These are phyloP conservation scores for Penicillium mononematosum DNA, from an alignment of 495 filamentous ascomycete genomes.

Conservation along the genomic window DNA sequence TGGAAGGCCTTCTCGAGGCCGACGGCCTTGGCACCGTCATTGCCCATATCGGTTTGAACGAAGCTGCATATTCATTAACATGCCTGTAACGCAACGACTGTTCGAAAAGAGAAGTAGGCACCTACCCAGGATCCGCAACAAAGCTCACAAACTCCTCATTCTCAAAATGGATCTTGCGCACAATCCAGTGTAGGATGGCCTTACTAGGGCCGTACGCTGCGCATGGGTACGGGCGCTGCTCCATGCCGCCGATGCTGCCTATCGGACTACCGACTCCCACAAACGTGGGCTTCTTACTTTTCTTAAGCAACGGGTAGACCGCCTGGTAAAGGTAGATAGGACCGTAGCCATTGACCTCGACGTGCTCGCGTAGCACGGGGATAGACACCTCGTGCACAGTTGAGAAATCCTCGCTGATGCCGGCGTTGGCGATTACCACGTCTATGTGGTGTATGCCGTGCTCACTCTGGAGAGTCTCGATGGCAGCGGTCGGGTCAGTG, in stretches of 20 bases:
- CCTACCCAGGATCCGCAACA: constrained; percentile 29
- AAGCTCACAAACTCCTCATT: constrained; percentile 39
- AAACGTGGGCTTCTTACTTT: constrained; percentile 32
- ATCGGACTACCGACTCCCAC: constrained; percentile 1
- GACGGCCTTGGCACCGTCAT: constrained; percentile 33
- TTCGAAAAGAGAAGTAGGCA: background rate
- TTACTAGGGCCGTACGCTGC: constrained; percentile 44
- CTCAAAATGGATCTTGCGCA: constrained; percentile 37
- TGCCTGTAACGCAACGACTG: background rate
- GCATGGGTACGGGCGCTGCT: constrained; percentile 22
- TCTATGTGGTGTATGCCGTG: constrained; percentile 42
- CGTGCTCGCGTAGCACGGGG: constrained; percentile 25
- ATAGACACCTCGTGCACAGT: constrained; percentile 22
- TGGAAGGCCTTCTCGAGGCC: constrained; percentile 36
- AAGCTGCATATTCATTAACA: constrained; percentile 36
- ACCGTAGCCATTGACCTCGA: constrained; percentile 21
- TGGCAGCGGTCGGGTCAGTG: constrained; percentile 26
- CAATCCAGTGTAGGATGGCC: constrained; percentile 39
- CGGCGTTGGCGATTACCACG: constrained; percentile 55
- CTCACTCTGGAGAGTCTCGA: constrained; percentile 21
- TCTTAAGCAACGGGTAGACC: constrained; percentile 32
- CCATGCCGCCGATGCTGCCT: constrained; percentile 10
- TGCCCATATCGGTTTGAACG: constrained; percentile 48
- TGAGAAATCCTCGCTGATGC: constrained; percentile 24
- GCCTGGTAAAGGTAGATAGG: constrained; percentile 27